Evolutionary conservation across 202 grass and related monocot genomes (phyloP).

Genomic region (Thinopyrum obtusiflorum): DNA sequence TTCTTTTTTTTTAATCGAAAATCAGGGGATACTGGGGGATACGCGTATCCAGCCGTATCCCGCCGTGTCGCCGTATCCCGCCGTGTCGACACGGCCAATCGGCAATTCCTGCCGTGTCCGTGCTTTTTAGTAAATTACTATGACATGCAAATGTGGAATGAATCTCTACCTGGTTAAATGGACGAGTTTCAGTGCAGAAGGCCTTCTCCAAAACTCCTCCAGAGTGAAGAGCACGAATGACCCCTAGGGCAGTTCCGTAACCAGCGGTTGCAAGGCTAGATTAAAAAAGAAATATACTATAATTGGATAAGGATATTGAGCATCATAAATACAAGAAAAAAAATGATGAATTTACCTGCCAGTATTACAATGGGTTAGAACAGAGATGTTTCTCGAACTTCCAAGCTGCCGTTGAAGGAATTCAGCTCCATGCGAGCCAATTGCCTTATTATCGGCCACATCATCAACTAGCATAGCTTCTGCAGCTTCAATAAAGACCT

Average conservation of each 20-base stretch:
- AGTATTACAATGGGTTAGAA: constrained; percentile 96
- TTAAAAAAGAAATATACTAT: background rate
- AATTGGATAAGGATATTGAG: background rate
- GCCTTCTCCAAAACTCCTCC: constrained; percentile 66
- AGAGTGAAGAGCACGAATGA: constrained; percentile 78
- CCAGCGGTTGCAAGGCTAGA: constrained; percentile 94
- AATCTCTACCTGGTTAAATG: constrained; percentile 82
- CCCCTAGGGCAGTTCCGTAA: constrained; percentile 91
- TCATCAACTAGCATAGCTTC: constrained; percentile 89
- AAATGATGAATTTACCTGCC: constrained; percentile 57
- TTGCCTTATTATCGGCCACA: constrained; percentile 92
- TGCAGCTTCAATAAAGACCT: constrained; percentile 81
- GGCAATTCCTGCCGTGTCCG: too few relatives aligned
- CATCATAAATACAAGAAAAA: background rate
- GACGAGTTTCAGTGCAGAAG: constrained; percentile 97
- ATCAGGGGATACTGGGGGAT: too few relatives aligned
- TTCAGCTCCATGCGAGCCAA: constrained; percentile 72
- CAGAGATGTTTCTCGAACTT: constrained; percentile 47
- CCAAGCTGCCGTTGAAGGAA: constrained; percentile 58
- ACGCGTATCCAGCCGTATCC: too few relatives aligned
- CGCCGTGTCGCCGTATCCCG: too few relatives aligned
- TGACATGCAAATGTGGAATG: background rate
- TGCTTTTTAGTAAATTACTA: too few relatives aligned
- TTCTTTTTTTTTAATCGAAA: too few relatives aligned
- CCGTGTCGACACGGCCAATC: too few relatives aligned